phyloP scores from a whole-genome alignment of 352 stramenopile species.

The Globisporangium abappressorium region DNA sequence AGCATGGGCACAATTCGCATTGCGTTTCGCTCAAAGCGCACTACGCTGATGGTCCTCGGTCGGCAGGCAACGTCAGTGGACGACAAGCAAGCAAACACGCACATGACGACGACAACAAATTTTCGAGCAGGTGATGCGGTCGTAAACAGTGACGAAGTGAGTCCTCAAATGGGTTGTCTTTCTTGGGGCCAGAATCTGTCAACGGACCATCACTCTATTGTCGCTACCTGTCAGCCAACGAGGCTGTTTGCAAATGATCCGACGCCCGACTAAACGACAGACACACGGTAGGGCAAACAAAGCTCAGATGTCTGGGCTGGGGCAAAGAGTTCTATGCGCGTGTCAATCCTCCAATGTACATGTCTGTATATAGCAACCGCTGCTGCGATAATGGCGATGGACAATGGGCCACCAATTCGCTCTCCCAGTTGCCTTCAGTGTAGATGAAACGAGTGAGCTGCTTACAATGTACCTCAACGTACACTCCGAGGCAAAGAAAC shows the following conservation, averaged over 20 bases:
- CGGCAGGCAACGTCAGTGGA: too few species aligned
- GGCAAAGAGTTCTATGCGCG: too few species aligned
- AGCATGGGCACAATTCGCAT: too few species aligned
- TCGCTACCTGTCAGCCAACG: not conserved
- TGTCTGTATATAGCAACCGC: too few species aligned
- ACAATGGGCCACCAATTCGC: not conserved
- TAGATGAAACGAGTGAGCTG: not conserved
- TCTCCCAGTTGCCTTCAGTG: not conserved
- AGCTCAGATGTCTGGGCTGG: not conserved
- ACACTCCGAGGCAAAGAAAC: not conserved
- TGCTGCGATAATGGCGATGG: not conserved
- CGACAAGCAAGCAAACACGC: not conserved
- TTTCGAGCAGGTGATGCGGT: slow-evolving; percentile 1
- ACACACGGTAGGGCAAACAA: not conserved
- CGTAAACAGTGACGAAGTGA: not conserved
- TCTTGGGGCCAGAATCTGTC: slow-evolving; percentile 8
- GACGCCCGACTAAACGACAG: not conserved
- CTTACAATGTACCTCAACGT: not conserved
- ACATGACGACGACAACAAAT: not conserved
- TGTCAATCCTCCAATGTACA: too few species aligned
- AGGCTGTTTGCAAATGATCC: not conserved
- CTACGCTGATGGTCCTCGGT: too few species aligned
- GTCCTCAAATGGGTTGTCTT: not conserved
- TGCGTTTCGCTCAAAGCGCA: too few species aligned
- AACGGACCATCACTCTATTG: slow-evolving; percentile 3